Base-by-base conservation (phyloP, 2,329 filamentous ascomycete species). In the Cadophora sp. region DNA sequence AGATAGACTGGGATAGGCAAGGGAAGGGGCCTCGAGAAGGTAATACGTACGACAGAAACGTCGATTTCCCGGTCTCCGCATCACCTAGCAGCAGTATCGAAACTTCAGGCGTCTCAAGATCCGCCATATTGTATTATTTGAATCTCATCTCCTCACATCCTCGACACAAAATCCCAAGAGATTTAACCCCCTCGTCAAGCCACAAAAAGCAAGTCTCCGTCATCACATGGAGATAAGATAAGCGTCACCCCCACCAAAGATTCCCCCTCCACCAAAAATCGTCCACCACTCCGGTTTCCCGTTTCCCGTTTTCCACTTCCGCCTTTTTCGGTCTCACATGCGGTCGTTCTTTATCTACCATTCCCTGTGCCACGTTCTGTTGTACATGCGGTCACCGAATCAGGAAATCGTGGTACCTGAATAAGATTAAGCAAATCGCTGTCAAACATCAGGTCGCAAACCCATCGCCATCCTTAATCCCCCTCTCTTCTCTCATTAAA, bases 81-180 rank as follows among this genome's bases (percentile, higher is more conserved):
- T 89, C 86, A 45, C 86, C 86, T 24, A 89, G 79, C 30, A 88
- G 76, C 43, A 89, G 75, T n/a, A 88, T 78, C 24, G 80, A 85
- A 72, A 87, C 79, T 56, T 78, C 79, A 65, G 83, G 77, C 41
- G 79, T 47, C 30, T 68, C 66, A 56, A 63, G 71, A 45, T 66
- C 65, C 20, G 50, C 53, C 65, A 66, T 66, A n/a, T 43, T 7
- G 18, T 8, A 55, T 50, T 27, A 41, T 18, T 58, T 18, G 2
- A 16, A 27, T 27, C n/a, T 45, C 33, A 39, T 16, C 33, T 24
- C 33, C 20, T 60, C 22, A 20, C 41, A 16, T 63, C 39, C 6
- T 20, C n/a, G 33, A 24, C 20, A 16, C n/a, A 41, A 33, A 11
- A 48, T 36, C 50, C 14, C n/a, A 22, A 24, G 30, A 36, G 48